Base-by-base conservation (phyloP, 805 yeast species). In the Ogataea philodendri region DNA sequence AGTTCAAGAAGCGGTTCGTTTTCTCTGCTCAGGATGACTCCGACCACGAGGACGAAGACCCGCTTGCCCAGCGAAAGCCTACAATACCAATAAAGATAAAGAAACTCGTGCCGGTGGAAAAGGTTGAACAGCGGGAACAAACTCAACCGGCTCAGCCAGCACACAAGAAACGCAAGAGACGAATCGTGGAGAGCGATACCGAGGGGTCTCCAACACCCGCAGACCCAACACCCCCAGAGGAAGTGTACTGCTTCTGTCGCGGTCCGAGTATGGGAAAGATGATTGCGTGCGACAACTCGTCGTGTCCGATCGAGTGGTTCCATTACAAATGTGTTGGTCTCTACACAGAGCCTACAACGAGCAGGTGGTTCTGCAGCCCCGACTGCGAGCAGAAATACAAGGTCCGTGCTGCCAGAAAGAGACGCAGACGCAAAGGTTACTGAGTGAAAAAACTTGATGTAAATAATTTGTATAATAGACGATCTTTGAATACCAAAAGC, bases 271-370 rank as follows among this genome's bases (percentile, higher is more conserved):
- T 65, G 50, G 98, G 98, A 15, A 86, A 81, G 51, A 90, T 90
- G 98, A 86, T 90, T 47, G 97, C 93, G 0, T 90, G 98, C 63
- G 98, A 90, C 57, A 84, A 87, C 45, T 83, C 82, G 15, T 79
- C 82, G 49, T 93, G 98, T 66, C 76, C 79, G 54, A 79, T 70
- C 46, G 96, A 87, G 57, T 90, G 97, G 97, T 90, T 90, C 64
- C 98, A 93, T 61, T 90, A 89, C 70, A 82, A 80, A 37, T 93
- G 98, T 67, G 96, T 90, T 26, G 95, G 95, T 1, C 66, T 90
- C 41, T 80, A 78, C 13, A 81, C 78, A 33, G 96, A 95, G 4
- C 97, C 97, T 3, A 95, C 93, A 13, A 79, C 81, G 37, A 27
- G 34, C 6, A 39, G 42, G 18, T 90, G 98, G 98, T 89, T 78